These are phyloP conservation scores for Coemansia sp. DNA, from an alignment of 192 early-diverging fungal species.

Conservation along the genomic window DNA sequence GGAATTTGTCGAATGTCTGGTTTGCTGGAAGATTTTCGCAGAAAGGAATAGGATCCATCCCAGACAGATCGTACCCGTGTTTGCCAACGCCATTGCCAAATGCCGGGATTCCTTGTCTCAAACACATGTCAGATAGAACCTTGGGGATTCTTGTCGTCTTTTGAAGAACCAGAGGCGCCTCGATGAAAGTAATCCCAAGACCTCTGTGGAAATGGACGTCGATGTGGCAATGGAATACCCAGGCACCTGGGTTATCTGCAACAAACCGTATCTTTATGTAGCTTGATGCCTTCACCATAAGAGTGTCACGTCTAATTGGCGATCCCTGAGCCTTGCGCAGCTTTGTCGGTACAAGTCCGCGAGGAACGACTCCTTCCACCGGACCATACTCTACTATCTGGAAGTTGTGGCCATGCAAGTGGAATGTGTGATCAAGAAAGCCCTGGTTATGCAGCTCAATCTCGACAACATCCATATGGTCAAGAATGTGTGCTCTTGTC, in stretches of 20 bases:
- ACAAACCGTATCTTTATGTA: slow-evolving; percentile 69
- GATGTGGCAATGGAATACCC: slow-evolving; percentile 77
- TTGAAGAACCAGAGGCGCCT: slow-evolving; percentile 66
- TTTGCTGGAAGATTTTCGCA: not conserved
- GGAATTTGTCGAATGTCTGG: slow-evolving; percentile 2
- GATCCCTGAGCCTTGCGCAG: slow-evolving; percentile 59
- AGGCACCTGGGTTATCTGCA: slow-evolving; percentile 80
- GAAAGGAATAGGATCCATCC: slow-evolving; percentile 18
- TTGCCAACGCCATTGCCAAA: slow-evolving; percentile 76
- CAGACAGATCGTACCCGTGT: slow-evolving; percentile 61
- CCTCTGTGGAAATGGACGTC: slow-evolving; percentile 63
- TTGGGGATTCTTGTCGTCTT: slow-evolving; percentile 53
- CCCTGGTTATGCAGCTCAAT: slow-evolving; percentile 70
- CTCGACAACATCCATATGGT: slow-evolving; percentile 63
- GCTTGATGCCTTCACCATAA: slow-evolving; percentile 58
- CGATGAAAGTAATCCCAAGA: slow-evolving; percentile 67
- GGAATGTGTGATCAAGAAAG: slow-evolving; percentile 65
- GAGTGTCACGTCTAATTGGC: slow-evolving; percentile 69
- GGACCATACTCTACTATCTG: slow-evolving; percentile 67
- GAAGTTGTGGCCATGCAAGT: slow-evolving; percentile 80
- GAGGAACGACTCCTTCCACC: not conserved
- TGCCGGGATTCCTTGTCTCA: slow-evolving; percentile 45
- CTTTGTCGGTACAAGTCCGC: not conserved
- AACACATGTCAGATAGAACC: slow-evolving; percentile 35
- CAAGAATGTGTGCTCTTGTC: slow-evolving; percentile 57